Base-by-base conservation (phyloP, 106 monocot genomes). In the Dendrobium nobile region DNA sequence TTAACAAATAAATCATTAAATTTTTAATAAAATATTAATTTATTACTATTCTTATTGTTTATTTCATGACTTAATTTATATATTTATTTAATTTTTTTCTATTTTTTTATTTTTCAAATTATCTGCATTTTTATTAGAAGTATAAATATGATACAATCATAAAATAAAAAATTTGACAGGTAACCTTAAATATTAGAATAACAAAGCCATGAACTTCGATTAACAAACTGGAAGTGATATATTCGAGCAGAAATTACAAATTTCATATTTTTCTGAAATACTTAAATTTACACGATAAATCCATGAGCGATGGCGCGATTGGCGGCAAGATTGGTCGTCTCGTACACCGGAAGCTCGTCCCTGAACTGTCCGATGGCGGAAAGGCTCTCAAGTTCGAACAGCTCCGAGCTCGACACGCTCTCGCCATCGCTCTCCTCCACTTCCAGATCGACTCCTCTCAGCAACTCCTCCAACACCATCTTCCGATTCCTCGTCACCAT, bases 331-430 rank as follows among this genome's bases (percentile, higher is more conserved):
- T 83, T 74, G 15, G 91, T 94, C 4, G 87, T 88, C 48, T 79
- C 89, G 80, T 82, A 94, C 78, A 94, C 91, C 58, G 94, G 88
- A 4, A 94, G 84, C 78, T 91, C 94, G 56, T 87, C 83, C 7
- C 72, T 67, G 68, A 73, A 85, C 73, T 75, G 67, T 45, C 84
- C 72, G 18, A 70, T 41, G 11, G 28, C 67, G 72, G 83, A 65
- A 56, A 92, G 72, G 41, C 85, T 83, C 58, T 94, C 94, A 55
- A 94, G 72, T 82, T 94, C 94, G 80, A 94, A 94, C 75, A 94
- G 83, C 80, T 94, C 94, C 16, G 94, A 91, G 82, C 94, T 91
- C 79, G 86, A 77, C 56, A 84, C 88, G 85, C 94, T 94, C 37
- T 33, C 80, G 72, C 28, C 54, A 37, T 83, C 78, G 19, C 78